Base-by-base conservation (phyloP, 139 green algal species). In the Chlorella ohadii region DNA sequence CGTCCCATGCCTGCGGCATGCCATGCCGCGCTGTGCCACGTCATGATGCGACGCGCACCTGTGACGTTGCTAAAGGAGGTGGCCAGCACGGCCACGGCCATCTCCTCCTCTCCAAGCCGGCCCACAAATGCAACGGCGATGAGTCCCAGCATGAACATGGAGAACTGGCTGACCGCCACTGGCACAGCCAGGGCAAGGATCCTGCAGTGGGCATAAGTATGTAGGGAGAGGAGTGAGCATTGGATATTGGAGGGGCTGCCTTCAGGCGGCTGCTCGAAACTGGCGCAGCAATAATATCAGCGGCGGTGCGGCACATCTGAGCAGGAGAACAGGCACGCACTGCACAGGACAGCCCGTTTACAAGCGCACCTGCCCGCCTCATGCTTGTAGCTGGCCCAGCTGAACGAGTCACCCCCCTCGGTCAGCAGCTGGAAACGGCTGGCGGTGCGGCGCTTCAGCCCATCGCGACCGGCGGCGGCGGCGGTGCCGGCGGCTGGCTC, bases 1-100 rank as follows among this genome's bases (percentile, higher is more conserved):
- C n/a, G n/a, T n/a, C n/a, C n/a, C n/a, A n/a, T n/a, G n/a, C n/a
- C n/a, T n/a, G n/a, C n/a, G n/a, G n/a, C n/a, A n/a, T n/a, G n/a
- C n/a, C n/a, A n/a, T n/a, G n/a, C n/a, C n/a, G n/a, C n/a, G n/a
- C n/a, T n/a, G n/a, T n/a, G n/a, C n/a, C n/a, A n/a, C n/a, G n/a
- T 51, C 44, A 51, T 51, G 9, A n/a, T n/a, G 67, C 19, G 25
- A 51, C 17, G 38, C 39, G 2, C 39, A 61, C 86, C 47, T 2
- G 93, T 95, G 38, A 94, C 87, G 75, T 95, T 96, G 86, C 93
- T 96, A 27, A 97, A 82, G 36, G 57, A 85, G 55, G 88, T 92
- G 9, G 90, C 92, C 41, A 95, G 84, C 31, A 94, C 76, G 4
- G 83, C 87, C 0, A 82, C 64, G 2, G 88, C 88, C 64, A 96